Evolutionary conservation across 1,284 basidiomycete species (phyloP).

Genomic region (Agroathelia rolfsii): DNA sequence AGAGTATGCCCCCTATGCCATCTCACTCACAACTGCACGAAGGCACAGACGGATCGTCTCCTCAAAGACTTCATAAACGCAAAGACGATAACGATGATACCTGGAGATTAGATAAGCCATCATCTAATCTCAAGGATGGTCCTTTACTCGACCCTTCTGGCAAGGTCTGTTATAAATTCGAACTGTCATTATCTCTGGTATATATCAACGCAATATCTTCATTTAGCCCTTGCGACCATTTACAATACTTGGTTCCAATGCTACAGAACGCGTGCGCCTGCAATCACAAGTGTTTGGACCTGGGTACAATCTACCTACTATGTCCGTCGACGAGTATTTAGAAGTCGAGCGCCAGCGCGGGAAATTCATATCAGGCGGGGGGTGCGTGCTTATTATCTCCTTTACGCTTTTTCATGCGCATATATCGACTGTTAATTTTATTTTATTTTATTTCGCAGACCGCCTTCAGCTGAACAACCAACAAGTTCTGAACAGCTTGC

Average conservation of each 20-base stretch:
- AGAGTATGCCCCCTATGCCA: constrained; percentile 41
- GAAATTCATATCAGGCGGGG: constrained; percentile 81
- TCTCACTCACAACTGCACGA: too few relatives aligned
- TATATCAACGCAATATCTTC: too few relatives aligned
- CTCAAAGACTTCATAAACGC: constrained; percentile 25
- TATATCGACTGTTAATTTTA: constrained; percentile 9
- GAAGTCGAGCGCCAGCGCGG: constrained; percentile 78
- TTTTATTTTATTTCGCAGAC: constrained; percentile 37
- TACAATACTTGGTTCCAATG: constrained; percentile 75
- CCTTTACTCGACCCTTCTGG: constrained; percentile 69
- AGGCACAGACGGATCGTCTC: too few relatives aligned
- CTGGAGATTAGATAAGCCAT: constrained; percentile 70
- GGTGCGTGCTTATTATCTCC: constrained; percentile 32
- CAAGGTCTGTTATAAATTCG: constrained; percentile 39
- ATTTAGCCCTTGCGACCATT: constrained; percentile 85
- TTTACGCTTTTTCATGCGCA: constrained; percentile 6
- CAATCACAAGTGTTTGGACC: constrained; percentile 80
- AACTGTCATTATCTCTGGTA: constrained; percentile 6
- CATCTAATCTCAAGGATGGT: constrained; percentile 37
- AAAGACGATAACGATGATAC: constrained; percentile 39
- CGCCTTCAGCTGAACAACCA: constrained; percentile 54
- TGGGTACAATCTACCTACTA: constrained; percentile 84
- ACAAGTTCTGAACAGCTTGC: constrained; percentile 73
- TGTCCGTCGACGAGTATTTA: constrained; percentile 95
- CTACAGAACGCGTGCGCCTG: constrained; percentile 58